Base-by-base conservation (phyloP, 768 basidiomycete genomes). In the Tricholoma matsutake region DNA sequence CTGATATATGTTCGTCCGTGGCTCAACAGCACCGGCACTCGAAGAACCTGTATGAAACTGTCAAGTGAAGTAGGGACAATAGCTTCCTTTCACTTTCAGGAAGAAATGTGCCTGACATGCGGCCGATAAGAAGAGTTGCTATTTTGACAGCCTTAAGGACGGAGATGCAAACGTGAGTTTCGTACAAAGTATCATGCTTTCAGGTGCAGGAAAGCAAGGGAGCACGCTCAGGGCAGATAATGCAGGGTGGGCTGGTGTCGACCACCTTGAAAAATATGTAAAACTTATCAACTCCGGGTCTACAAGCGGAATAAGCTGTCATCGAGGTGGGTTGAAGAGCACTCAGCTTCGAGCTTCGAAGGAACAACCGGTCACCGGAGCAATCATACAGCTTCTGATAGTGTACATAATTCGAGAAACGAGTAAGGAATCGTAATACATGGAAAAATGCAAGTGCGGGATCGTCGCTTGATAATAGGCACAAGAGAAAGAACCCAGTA, bases 51-150 rank as follows among this genome's bases (percentile, higher is more conserved):
- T 39, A 61, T 37, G 41, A 58, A 56, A 58, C 56, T 61, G 54
- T 59, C 45, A 54, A 51, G 35, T 58, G 54, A 59, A 39, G 61
- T 22, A 56, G 52, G 49, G 47, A 55, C 54, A 58, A 32, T 3
- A 53, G n/a, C 29, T 53, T 53, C 51, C 51, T 53, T 28, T 49
- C 25, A 49, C 34, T 58, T 51, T 31, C 37, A 20, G 14, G 51
- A 41, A 60, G 56, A 32, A 16, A 45, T 60, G 64, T 41, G 29
- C 35, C 49, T 60, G 56, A 35, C 61, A 65, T 65, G 56, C 35
- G 64, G 61, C 39, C 29, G 58, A 59, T 59, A 22, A 60, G 52
- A 59, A 59, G 53, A 18, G n/a, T 16, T 28, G 22, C 16, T 57
- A 47, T 52, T 45, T 43, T 57, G 61, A 62, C 61, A 62, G 61